Base-by-base conservation (phyloP, 2,329 filamentous ascomycete genomes). In the Aureobasidium zeae region DNA sequence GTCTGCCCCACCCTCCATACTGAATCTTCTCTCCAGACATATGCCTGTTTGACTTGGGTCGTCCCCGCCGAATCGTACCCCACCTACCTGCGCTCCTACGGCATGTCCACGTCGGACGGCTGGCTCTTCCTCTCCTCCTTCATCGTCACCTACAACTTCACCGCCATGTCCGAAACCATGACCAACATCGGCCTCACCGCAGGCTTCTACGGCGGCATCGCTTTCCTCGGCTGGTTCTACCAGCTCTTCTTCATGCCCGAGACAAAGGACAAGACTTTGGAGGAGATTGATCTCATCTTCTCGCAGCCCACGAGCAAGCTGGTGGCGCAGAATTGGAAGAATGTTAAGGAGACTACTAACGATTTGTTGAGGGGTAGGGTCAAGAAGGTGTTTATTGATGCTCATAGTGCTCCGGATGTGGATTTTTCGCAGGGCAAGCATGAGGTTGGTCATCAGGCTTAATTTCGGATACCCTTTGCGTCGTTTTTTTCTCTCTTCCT, bases 221-320 rank as follows among this genome's bases (percentile, higher is more conserved):
- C 81, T 0, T 70, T 81, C 0, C 8, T 85, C 0, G 81, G 79
- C 10, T 82, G 79, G 73, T 65, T 83, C 52, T 85, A 84, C 60
- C 81, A 85, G 63, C 67, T 84, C 34, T 57, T 84, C 37, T 85
- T 84, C 63, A 85, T 85, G 81, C 80, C 79, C 0, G 79, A 84
- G 66, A 84, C 81, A 2, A 83, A 83, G 67, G 75, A 79, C 58
- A 66, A 67, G 59, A 74, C 74, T 2, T 71, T 85, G 0, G 81
- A 85, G 61, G 81, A 85, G 61, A 83, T 85, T 47, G 80, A 85
- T 48, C 63, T 76, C 26, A 65, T 84, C 15, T 83, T 84, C 57
- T 69, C 72, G 37, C 69, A 73, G 48, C 79, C 80, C 0, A 84
- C 80, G 0, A 63, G 65, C 30, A 71, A 79, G 32, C 68, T 83